Percentiles rank a stretch among this genome's conserved stretches.
Evolutionary conservation across 371 early-diverging fungal genomes (phyloP).

Genomic region (Mortierella sp.): DNA sequence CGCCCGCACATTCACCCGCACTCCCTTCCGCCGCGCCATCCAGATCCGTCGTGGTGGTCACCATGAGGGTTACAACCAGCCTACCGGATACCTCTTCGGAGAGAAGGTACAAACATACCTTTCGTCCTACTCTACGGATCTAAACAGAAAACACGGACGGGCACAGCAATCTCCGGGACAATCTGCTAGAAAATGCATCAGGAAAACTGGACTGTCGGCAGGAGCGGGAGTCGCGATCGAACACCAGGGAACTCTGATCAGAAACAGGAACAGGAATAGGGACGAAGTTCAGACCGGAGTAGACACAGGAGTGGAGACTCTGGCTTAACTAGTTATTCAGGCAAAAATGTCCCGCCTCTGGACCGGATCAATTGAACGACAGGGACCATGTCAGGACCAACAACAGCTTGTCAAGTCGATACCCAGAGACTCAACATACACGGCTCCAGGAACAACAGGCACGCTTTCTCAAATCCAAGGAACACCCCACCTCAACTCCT

Average conservation of each 20-base stretch:
- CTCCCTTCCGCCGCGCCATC: slow-evolving; percentile 57
- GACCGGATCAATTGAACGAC: neutral
- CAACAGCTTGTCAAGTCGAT: neutral
- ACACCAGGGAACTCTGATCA: too few relatives aligned
- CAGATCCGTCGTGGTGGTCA: slow-evolving; percentile 70
- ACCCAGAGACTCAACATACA: neutral
- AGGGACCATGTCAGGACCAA: neutral
- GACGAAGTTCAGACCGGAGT: too few relatives aligned
- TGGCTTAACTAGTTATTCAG: too few relatives aligned
- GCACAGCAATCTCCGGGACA: neutral
- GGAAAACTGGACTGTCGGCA: too few relatives aligned
- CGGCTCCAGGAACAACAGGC: slow-evolving; percentile 9
- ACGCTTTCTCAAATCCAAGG: neutral
- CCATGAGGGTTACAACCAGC: slow-evolving; percentile 69
- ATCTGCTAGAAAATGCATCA: too few relatives aligned
- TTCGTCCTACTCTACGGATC: slow-evolving; percentile 8
- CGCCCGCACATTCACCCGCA: slow-evolving; percentile 67
- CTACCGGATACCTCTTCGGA: slow-evolving; percentile 74
- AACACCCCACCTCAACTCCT: neutral
- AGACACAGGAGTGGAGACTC: too few relatives aligned
- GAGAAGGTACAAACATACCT: slow-evolving; percentile 67
- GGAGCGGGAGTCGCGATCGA: too few relatives aligned
- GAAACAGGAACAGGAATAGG: too few relatives aligned
- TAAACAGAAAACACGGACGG: neutral
- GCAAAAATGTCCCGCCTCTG: neutral